Base-by-base conservation (phyloP, 768 basidiomycete species). In the Tylopilus intermedius region DNA sequence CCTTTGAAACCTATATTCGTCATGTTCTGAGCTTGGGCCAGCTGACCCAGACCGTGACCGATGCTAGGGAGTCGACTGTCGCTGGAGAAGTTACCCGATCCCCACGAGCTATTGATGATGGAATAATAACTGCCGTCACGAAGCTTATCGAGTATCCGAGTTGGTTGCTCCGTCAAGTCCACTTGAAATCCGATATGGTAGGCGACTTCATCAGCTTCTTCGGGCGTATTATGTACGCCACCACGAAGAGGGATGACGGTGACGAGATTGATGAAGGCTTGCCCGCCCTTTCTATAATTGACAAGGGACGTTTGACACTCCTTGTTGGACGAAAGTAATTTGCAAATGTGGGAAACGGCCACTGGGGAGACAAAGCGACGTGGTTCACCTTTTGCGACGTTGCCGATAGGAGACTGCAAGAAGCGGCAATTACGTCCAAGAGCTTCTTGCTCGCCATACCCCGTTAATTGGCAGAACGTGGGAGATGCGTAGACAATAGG, bases 141-240 rank as follows among this genome's bases (percentile, higher is more conserved):
- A 49, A 94, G 76, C 66, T 85, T 90, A 58, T 87, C 79, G 49
- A 94, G 71, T 54, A 96, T 94, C 2, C 81, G 81, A 58, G 83
- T 83, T 2, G 92, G 93, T 71, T 94, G 92, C 62, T 87, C 83
- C 15, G 84, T 83, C 45, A 99, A 75, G 69, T 97, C 92, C 50
- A 96, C 88, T 71, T 99, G 94, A 76, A 99, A 98, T 1, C 96
- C 96, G 47, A 99, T 86, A 62, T 90, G 87, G 66, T 88, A 95
- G 8, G 82, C 83, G 38, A 90, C 77, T 42, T 94, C 86, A 49
- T 83, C 81, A 35, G 77, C 76, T 58, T 83, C 85, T 40, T 81
- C 76, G 57, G 57, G 71, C 39, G 29, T 58, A 63, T 66, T 76
- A 70, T 51, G 58, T 53, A 61, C 74, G 52, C 81, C 89, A 8